These are phyloP conservation scores for Pogostemon cablin DNA, from an alignment of 257 asterid species.

Conservation along the genomic window DNA sequence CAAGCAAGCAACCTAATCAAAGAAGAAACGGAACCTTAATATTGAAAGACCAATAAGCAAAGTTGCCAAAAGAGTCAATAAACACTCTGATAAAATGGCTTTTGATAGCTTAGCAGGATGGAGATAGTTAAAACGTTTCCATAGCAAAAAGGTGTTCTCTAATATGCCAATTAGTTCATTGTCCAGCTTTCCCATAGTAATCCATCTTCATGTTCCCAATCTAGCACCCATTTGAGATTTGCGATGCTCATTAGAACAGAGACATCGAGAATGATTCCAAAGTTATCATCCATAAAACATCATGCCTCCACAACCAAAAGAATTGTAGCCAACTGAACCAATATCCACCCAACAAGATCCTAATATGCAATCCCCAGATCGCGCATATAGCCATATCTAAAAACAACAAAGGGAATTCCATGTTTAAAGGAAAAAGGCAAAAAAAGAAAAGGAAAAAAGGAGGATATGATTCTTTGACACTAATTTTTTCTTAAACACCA, in stretches of 20 bases:
- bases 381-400: slow-evolving; percentile 86
- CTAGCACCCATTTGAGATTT: slow-evolving; percentile 91
- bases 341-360: slow-evolving; percentile 70
- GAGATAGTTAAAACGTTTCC: slow-evolving; percentile 49
- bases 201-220: slow-evolving; percentile 84
- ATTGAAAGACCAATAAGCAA: slow-evolving; percentile 42
- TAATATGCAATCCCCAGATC: slow-evolving; percentile 79
- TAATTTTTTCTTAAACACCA: slow-evolving; percentile 32
- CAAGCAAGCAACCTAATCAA: slow-evolving; percentile 45
- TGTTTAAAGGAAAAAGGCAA: slow-evolving; percentile 35
- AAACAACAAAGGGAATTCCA: slow-evolving; percentile 57
- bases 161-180: slow-evolving; percentile 63
- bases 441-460: not conserved
- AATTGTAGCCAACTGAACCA: slow-evolving; percentile 72
- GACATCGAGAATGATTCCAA: slow-evolving; percentile 72
- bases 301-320: slow-evolving; percentile 84
- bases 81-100: slow-evolving; percentile 38
- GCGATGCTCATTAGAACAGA: slow-evolving; percentile 79
- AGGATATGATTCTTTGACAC: slow-evolving; percentile 28
- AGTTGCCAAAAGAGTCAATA: slow-evolving; percentile 51
- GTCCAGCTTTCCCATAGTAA: slow-evolving; percentile 79
- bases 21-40: slow-evolving; percentile 42
- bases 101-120: slow-evolving; percentile 44
- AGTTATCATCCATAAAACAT: slow-evolving; percentile 68
- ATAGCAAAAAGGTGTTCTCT: slow-evolving; percentile 63